phyloP scores from a whole-genome alignment of 805 yeast genomes.

The Kazachstania kunashirensis region DNA sequence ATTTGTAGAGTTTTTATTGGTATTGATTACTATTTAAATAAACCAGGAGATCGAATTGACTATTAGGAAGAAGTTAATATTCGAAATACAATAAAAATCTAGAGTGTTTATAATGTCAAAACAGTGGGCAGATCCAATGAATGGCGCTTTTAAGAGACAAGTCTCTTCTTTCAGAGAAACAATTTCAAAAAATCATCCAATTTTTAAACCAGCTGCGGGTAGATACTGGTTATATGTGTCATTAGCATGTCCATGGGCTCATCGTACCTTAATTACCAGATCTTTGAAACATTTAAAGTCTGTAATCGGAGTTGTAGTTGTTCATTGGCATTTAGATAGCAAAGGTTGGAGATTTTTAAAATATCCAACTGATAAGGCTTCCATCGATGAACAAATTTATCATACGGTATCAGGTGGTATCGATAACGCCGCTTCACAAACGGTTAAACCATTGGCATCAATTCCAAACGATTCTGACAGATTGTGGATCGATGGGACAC shows the following conservation, averaged over 20 bases:
- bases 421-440: slow-evolving; percentile 5
- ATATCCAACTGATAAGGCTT: slow-evolving; percentile 6
- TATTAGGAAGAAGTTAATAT: too few relatives aligned
- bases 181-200: slow-evolving; percentile 43
- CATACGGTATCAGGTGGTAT: slow-evolving; percentile 18
- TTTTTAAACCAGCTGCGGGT: slow-evolving; percentile 62
- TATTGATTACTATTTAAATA: too few relatives aligned
- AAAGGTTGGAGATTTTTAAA: slow-evolving; percentile 75
- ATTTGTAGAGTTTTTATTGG: too few relatives aligned
- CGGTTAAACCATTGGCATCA: slow-evolving; percentile 9
- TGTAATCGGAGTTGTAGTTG: slow-evolving; percentile 61
- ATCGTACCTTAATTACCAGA: slow-evolving; percentile 67
- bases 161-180: slow-evolving; percentile 52
- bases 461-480: slow-evolving; percentile 16
- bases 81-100: too few relatives aligned
- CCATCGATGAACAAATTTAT: slow-evolving; percentile 5
- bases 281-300: slow-evolving; percentile 60
- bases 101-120: slow-evolving; percentile 20
- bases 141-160: slow-evolving; percentile 50
- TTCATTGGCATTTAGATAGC: slow-evolving; percentile 82
- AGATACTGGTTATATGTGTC: slow-evolving; percentile 86
- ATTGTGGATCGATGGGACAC: slow-evolving; percentile 32
- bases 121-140: slow-evolving; percentile 28
- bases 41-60: too few relatives aligned
- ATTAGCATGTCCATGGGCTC: slow-evolving; percentile 93